Conservation (phyloP, 2,329 filamentous ascomycete species). For the Cryphonectria japonica region DNA sequence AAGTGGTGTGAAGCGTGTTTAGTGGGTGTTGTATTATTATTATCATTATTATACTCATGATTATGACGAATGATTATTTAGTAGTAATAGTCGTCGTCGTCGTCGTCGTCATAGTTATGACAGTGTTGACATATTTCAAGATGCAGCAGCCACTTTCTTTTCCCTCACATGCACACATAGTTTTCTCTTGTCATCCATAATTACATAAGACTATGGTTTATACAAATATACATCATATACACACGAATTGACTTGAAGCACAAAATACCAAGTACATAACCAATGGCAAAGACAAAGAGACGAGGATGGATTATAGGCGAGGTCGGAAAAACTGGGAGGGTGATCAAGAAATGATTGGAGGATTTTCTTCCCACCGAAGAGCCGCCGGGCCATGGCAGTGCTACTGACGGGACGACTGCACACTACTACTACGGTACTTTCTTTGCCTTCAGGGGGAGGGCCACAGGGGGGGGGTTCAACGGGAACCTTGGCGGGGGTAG, state of each 20-base stretch:
- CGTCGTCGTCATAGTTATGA: too few species aligned
- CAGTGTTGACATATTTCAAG: too few species aligned
- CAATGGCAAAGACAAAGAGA: neutral
- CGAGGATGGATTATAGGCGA: neutral
- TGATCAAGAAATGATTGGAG: conserved; percentile 4
- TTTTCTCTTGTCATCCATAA: too few species aligned
- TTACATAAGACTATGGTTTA: neutral
- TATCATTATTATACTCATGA: neutral
- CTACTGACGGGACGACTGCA: too few species aligned
- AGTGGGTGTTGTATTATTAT: neutral
- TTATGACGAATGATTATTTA: neutral
- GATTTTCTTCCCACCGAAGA: conserved; percentile 10
- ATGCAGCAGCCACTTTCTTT: too few species aligned
- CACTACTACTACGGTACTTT: neutral
- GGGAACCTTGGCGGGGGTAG: neutral
- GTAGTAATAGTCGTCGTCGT: neutral
- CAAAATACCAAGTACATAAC: neutral
- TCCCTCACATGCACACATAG: too few species aligned
- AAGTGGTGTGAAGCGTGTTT: too few species aligned
- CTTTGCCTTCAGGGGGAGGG: neutral
- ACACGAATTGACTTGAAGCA: too few species aligned
- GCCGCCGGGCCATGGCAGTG: neutral
- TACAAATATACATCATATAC: too few species aligned
- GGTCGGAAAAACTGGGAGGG: neutral
- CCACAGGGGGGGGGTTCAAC: neutral